phyloP scores from a whole-genome alignment of 169 alveolate species.

The Perkinsus marinus region DNA sequence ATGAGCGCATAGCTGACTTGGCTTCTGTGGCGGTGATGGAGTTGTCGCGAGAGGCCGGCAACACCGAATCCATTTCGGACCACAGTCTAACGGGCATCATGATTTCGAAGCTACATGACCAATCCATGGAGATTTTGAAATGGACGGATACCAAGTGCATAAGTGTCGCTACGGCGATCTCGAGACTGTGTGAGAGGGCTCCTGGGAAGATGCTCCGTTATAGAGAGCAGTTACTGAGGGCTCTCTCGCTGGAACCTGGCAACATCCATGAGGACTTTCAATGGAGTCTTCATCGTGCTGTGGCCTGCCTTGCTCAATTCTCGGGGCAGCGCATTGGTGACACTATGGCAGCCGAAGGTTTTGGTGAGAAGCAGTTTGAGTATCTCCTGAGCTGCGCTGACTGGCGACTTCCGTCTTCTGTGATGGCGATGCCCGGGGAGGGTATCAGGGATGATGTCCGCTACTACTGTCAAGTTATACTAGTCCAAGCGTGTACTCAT shows the following conservation, averaged over 20 bases:
- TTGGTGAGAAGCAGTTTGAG: background rate
- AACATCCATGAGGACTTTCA: background rate
- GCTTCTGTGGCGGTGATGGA: background rate
- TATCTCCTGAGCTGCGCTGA: background rate
- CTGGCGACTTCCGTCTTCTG: background rate
- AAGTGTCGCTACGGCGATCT: background rate
- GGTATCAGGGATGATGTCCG: background rate
- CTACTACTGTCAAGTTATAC: background rate
- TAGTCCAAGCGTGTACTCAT: background rate
- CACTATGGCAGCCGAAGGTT: background rate
- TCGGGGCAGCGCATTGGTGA: background rate
- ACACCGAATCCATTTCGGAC: background rate
- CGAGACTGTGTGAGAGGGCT: background rate
- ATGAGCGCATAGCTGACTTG: background rate
- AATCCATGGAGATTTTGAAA: background rate
- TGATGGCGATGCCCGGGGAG: background rate
- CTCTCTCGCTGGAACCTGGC: background rate
- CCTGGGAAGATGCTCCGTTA: background rate
- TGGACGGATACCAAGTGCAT: background rate
- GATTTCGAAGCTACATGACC: background rate
- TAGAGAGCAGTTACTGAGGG: background rate
- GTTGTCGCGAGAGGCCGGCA: background rate
- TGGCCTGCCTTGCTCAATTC: background rate
- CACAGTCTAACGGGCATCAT: background rate
- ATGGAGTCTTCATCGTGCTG: background rate